Conservation (phyloP, 495 filamentous ascomycete species). For the Neurospora africana region DNA sequence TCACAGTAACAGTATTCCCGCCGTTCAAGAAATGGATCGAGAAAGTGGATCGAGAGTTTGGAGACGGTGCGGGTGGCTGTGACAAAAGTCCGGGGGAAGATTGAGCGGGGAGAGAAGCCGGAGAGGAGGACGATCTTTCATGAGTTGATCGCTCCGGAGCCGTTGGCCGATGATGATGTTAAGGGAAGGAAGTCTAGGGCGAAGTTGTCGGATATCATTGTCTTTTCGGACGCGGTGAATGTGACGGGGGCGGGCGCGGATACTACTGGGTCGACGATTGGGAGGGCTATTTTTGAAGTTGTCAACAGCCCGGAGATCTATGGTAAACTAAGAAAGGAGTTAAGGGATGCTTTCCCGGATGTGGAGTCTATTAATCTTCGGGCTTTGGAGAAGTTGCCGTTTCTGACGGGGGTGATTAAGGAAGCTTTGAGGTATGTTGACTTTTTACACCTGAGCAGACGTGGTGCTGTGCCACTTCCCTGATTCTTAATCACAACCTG, state of each 20-base stretch:
- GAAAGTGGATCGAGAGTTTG: conserved; percentile 7
- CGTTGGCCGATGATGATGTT: conserved; percentile 9
- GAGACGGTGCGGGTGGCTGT: conserved; percentile 9
- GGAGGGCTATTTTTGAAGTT: conserved; percentile 27
- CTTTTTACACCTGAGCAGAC: neutral
- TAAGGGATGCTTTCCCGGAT: conserved; percentile 25
- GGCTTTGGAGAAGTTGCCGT: conserved; percentile 22
- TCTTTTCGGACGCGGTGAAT: conserved; percentile 23
- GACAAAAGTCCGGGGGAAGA: conserved; percentile 5
- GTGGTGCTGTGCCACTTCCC: neutral
- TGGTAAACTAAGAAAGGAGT: conserved; percentile 18
- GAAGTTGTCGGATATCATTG: conserved; percentile 12
- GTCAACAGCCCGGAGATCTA: conserved; percentile 24
- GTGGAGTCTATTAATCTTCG: conserved; percentile 6
- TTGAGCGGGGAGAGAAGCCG: conserved; percentile 3
- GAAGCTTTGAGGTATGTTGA: conserved; percentile 18
- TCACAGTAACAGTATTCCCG: conserved; percentile 9
- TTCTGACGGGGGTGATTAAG: conserved; percentile 24
- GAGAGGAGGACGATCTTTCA: conserved; percentile 19
- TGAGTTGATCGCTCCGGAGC: conserved; percentile 13
- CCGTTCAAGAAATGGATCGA: conserved; percentile 2
- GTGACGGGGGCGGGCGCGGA: conserved; percentile 27
- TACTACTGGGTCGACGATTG: conserved; percentile 32
- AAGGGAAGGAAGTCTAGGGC: conserved; percentile 9
- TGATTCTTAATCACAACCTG: neutral